Conservation (phyloP, 2,329 filamentous ascomycete species). For the Penicillium sp. region DNA sequence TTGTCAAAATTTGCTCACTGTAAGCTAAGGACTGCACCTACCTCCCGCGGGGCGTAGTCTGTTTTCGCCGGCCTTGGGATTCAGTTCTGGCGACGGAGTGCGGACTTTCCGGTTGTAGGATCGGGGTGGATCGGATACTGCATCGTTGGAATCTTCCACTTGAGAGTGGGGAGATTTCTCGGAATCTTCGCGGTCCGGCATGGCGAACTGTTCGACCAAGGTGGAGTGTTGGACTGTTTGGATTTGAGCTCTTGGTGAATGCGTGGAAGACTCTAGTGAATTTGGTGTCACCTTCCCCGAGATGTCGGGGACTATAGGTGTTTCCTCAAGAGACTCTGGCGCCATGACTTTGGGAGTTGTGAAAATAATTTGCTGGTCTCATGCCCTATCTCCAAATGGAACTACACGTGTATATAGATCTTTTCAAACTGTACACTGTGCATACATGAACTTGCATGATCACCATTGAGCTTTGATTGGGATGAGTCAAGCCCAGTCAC, state of each 20-base stretch:
- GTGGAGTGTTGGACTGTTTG: no score
- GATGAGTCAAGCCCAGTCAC: not conserved
- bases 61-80: conserved; percentile 16
- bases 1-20: not conserved
- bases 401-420: not conserved
- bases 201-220: no score
- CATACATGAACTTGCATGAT: not conserved
- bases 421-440: not conserved
- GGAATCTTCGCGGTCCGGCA: no score
- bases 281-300: not conserved
- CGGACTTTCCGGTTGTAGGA: not conserved
- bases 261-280: no score
- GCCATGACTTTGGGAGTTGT: not conserved
- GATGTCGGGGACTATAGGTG: not conserved
- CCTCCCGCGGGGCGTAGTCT: conserved; percentile 20
- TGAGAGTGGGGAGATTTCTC: no score
- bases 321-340: not conserved
- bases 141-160: no score
- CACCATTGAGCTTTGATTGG: no score
- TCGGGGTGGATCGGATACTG: not conserved
- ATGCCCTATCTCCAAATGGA: not conserved
- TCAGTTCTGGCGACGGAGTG: conserved; percentile 1
- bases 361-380: not conserved
- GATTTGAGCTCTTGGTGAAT: no score
- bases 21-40: not conserved